A percentile compares a stretch with the other conserved stretches of the same genome.
phyloP scores from a whole-genome alignment of 768 basidiomycete genomes.

The Lactarius pseudohatsudake region DNA sequence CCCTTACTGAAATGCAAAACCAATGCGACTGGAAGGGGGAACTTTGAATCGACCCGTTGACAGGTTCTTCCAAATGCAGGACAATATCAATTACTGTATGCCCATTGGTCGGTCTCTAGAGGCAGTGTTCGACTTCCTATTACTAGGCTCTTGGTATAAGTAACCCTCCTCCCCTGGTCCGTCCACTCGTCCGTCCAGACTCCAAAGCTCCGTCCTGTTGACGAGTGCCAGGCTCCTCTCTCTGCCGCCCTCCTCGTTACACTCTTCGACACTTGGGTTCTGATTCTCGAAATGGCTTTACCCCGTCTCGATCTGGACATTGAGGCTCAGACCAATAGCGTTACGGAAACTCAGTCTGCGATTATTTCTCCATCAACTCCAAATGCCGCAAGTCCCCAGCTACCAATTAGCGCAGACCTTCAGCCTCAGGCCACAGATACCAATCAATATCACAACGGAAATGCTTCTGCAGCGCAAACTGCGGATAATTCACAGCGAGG shows the following conservation, averaged over 20 bases:
- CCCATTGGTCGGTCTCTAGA: background rate
- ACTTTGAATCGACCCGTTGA: too few species aligned
- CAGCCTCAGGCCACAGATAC: background rate
- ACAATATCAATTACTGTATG: background rate
- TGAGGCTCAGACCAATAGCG: too few species aligned
- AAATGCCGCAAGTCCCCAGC: background rate
- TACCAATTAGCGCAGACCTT: background rate
- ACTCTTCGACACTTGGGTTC: background rate
- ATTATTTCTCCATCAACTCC: background rate
- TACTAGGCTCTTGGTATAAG: too few species aligned
- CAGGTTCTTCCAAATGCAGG: background rate
- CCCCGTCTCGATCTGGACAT: background rate
- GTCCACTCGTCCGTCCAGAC: background rate
- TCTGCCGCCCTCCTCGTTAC: background rate
- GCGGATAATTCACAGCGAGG: background rate
- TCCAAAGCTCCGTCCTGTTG: background rate
- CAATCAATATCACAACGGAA: background rate
- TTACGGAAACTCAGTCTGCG: too few species aligned
- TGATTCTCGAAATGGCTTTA: background rate
- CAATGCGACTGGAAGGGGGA: too few species aligned
- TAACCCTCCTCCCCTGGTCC: too few species aligned
- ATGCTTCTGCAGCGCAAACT: background rate
- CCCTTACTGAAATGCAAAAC: too few species aligned
- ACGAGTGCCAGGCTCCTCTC: too few species aligned
- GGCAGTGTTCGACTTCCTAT: background rate